Percentiles rank a stretch among this genome's conserved stretches.
Evolutionary conservation across 257 asterid species (phyloP).

Genomic region (Scutellaria baicalensis): DNA sequence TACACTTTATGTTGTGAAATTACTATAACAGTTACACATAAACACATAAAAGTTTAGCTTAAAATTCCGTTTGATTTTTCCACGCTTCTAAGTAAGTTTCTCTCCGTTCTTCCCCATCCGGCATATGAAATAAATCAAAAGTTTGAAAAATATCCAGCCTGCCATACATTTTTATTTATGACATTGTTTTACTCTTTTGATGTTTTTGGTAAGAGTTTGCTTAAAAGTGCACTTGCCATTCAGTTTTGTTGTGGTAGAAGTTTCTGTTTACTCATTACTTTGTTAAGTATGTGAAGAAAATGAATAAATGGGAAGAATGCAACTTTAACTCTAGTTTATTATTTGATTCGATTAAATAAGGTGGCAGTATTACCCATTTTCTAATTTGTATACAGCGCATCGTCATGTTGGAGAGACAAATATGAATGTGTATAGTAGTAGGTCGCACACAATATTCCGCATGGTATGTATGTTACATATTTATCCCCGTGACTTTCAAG

Average conservation of each 20-base stretch:
- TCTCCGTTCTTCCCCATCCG: not conserved
- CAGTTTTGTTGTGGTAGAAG: not conserved
- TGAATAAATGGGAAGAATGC: not conserved
- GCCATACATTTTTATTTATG: not conserved
- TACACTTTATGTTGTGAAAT: not conserved
- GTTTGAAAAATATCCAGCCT: conserved; percentile 1
- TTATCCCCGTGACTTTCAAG: not conserved
- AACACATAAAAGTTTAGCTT: not conserved
- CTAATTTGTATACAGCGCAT: conserved; percentile 52
- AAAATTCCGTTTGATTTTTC: not conserved
- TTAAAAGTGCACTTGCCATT: not conserved
- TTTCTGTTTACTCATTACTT: not conserved
- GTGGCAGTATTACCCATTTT: not conserved
- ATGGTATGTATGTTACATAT: conserved; percentile 49
- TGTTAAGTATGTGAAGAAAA: not conserved
- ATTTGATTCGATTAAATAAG: not conserved
- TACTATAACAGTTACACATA: not conserved
- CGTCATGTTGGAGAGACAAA: conserved; percentile 98
- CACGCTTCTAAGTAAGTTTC: not conserved
- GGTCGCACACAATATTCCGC: conserved; percentile 96
- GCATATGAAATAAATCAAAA: not conserved
- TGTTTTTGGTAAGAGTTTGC: not conserved
- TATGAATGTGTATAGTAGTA: conserved; percentile 90
- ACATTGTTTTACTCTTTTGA: not conserved
- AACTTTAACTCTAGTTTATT: not conserved